phyloP scores from a whole-genome alignment of 1,139 yeast species.

The Candida tetrigidarum region DNA sequence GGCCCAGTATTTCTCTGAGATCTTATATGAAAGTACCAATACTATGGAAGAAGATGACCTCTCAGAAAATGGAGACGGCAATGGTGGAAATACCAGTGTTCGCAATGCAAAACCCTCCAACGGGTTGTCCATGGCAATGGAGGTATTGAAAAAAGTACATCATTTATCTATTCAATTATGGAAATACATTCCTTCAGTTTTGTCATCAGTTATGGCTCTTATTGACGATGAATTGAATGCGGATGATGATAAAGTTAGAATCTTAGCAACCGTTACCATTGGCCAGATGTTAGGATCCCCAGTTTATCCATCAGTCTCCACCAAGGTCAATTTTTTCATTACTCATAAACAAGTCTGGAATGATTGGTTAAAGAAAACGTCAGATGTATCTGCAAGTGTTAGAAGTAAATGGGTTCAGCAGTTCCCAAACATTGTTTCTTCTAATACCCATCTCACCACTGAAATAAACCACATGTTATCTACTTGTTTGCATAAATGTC shows the following conservation, averaged over 20 bases:
- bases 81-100: background rate
- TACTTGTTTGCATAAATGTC: constrained; percentile 65
- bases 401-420: constrained; percentile 74
- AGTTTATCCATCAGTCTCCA: constrained; percentile 14
- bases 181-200: constrained; percentile 76
- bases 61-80: constrained; percentile 25
- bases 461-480: constrained; percentile 58
- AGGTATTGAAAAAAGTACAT: constrained; percentile 62
- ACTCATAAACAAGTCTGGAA: constrained; percentile 66
- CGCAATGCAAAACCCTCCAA: constrained; percentile 13
- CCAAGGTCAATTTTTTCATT: constrained; percentile 58
- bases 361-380: constrained; percentile 72
- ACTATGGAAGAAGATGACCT: constrained; percentile 29
- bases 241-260: constrained; percentile 65
- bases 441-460: constrained; percentile 44
- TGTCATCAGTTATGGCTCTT: constrained; percentile 77
- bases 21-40: constrained; percentile 55
- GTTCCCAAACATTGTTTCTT: constrained; percentile 34
- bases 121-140: constrained; percentile 31
- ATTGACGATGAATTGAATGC: constrained; percentile 81
- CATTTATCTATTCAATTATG: constrained; percentile 69
- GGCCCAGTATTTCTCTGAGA: constrained; percentile 81
- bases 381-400: constrained; percentile 69
- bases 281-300: constrained; percentile 62
- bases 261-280: constrained; percentile 72